Percentiles rank a stretch among this genome's conserved stretches.
Conservation (phyloP, 2,329 filamentous ascomycete genomes). For the Colletotrichum costaricense region DNA sequence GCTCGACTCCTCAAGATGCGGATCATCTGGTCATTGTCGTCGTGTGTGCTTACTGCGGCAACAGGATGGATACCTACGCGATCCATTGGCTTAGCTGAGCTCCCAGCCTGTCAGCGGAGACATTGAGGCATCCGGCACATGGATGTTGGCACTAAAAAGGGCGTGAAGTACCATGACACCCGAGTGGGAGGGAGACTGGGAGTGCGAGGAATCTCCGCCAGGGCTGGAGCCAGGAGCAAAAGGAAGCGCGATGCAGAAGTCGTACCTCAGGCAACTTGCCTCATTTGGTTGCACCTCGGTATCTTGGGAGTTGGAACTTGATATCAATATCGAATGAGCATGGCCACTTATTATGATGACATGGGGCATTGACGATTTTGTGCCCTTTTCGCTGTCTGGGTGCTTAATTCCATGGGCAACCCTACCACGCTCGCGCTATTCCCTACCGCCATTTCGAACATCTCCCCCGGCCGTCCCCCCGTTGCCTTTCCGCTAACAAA, state of each 20-base stretch:
- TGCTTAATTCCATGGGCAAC: neutral
- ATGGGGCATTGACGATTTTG: conserved; percentile 8
- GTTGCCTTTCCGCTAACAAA: neutral
- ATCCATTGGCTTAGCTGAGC: neutral
- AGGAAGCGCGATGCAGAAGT: neutral
- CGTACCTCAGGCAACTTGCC: conserved; percentile 18
- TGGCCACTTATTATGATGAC: conserved; percentile 27
- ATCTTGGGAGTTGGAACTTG: conserved; percentile 13
- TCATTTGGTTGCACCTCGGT: conserved; percentile 9
- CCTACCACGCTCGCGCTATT: neutral
- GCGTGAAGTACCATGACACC: neutral
- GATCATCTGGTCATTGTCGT: conserved; percentile 14
- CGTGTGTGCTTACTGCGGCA: conserved; percentile 1
- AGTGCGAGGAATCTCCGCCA: neutral
- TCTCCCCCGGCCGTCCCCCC: neutral
- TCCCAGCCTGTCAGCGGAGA: neutral
- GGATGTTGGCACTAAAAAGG: neutral
- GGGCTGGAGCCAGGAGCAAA: neutral
- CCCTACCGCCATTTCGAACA: neutral
- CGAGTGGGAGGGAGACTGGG: neutral
- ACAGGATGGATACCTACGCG: neutral
- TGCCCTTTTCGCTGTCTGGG: neutral
- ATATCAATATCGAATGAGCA: conserved; percentile 28
- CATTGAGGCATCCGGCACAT: neutral
- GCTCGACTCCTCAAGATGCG: conserved; percentile 15